Evolutionary conservation across 179 eudicot genomes (phyloP).

Genomic region (Spinacia oleracea): DNA sequence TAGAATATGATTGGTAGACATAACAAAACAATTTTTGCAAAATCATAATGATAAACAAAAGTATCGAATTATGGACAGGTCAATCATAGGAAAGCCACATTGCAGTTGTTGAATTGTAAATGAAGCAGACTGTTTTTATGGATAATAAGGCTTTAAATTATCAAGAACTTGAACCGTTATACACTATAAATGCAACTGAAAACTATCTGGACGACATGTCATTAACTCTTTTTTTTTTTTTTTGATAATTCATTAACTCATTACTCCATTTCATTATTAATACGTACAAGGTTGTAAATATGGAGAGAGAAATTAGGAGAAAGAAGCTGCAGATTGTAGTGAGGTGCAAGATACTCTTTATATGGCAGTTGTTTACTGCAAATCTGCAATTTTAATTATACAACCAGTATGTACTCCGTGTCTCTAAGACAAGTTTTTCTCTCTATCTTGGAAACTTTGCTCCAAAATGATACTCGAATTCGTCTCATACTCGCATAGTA

Average conservation of each 20-base stretch:
- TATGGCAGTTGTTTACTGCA: too few relatives aligned
- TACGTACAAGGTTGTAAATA: not conserved
- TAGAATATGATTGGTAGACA: not conserved
- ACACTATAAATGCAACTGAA: slow-evolving; percentile 1
- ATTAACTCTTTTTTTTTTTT: too few relatives aligned
- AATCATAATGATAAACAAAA: not conserved
- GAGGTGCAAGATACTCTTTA: slow-evolving; percentile 1
- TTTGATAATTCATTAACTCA: too few relatives aligned
- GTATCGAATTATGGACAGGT: not conserved
- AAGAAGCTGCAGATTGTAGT: not conserved
- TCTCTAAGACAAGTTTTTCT: too few relatives aligned
- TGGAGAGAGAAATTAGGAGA: not conserved
- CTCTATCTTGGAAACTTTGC: too few relatives aligned
- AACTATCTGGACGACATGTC: not conserved
- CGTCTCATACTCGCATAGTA: too few relatives aligned
- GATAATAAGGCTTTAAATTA: slow-evolving; percentile 1
- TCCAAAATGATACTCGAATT: too few relatives aligned
- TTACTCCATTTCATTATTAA: not conserved
- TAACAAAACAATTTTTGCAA: not conserved
- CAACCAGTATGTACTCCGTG: too few relatives aligned
- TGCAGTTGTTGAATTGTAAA: slow-evolving; percentile 5
- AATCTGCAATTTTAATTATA: too few relatives aligned
- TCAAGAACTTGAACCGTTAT: slow-evolving; percentile 1
- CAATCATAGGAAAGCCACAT: slow-evolving; percentile 26
- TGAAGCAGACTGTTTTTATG: not conserved